A percentile compares a stretch with the other conserved stretches of the same genome.
Conservation (phyloP, 371 early-diverging fungal genomes). For the Capniomyces stellatus region DNA sequence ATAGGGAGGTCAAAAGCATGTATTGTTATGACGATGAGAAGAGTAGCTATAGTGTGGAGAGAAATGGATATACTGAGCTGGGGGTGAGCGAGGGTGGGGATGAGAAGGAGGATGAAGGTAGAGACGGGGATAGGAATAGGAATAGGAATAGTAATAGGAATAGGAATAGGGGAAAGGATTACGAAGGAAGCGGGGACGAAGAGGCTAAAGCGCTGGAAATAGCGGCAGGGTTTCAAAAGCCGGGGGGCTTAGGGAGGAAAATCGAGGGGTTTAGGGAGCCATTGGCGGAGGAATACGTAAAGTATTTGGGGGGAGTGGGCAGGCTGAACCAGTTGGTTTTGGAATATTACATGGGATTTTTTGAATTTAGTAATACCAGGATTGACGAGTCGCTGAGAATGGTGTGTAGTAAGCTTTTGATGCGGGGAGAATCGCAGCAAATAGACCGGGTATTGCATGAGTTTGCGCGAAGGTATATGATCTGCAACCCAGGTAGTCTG, state of each 20-base stretch:
- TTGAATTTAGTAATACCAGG: conserved; percentile 44
- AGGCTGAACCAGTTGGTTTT: conserved; percentile 35
- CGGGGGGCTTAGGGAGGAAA: too few relatives aligned
- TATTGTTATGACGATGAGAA: too few relatives aligned
- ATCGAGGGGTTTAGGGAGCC: background rate
- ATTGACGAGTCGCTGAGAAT: conserved; percentile 67
- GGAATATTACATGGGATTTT: conserved; percentile 46
- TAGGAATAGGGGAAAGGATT: background rate
- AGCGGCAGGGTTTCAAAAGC: background rate
- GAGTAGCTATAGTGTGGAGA: too few relatives aligned
- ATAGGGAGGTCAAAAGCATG: too few relatives aligned
- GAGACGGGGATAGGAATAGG: background rate
- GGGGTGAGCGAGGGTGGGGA: too few relatives aligned
- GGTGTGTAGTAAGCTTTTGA: conserved; percentile 53
- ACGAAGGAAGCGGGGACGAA: background rate
- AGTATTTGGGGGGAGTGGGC: conserved; percentile 25
- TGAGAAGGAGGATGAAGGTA: too few relatives aligned
- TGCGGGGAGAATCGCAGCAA: conserved; percentile 82
- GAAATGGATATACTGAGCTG: too few relatives aligned
- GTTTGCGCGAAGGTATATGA: conserved; percentile 62
- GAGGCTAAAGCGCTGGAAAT: background rate
- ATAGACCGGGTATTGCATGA: conserved; percentile 71
- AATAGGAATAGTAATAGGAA: background rate
- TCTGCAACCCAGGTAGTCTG: conserved; percentile 47
- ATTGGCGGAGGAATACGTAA: conserved; percentile 8